Evolutionary conservation across 257 asterid species (phyloP).

Genomic region (Leptodermis oblonga): DNA sequence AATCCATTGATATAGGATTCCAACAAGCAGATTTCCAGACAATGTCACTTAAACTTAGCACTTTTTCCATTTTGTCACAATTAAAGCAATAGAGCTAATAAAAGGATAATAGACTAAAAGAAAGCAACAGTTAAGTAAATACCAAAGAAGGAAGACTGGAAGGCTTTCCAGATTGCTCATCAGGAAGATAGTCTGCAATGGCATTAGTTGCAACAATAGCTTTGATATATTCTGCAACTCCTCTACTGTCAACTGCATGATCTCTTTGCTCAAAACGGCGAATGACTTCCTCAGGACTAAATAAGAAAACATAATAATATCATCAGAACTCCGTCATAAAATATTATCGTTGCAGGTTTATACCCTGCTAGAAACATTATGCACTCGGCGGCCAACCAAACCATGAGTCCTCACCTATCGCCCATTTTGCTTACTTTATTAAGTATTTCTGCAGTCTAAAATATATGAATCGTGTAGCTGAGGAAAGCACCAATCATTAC

Average conservation of each 20-base stretch:
- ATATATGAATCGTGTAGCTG: neutral
- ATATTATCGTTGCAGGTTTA: no score
- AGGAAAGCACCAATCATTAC: neutral
- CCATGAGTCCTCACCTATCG: neutral
- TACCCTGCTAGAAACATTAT: neutral
- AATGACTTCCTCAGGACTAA: conserved; percentile 91
- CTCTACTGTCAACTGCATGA: conserved; percentile 88
- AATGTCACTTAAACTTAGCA: neutral
- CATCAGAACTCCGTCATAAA: conserved; percentile 12
- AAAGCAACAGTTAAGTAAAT: conserved; percentile 18
- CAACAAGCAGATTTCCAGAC: neutral
- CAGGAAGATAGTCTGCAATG: conserved; percentile 82
- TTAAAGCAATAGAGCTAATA: neutral
- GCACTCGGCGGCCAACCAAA: neutral
- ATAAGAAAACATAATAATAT: conserved; percentile 18
- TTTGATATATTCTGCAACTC: conserved; percentile 83
- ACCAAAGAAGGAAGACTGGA: conserved; percentile 95
- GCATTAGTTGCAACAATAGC: conserved; percentile 86
- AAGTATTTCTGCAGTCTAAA: neutral
- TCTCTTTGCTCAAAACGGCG: conserved; percentile 89
- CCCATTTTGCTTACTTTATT: neutral
- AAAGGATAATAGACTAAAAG: no score
- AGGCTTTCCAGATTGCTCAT: conserved; percentile 91
- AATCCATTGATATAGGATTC: neutral
- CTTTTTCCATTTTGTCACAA: neutral